Evolutionary conservation across 2,329 filamentous ascomycete genomes (phyloP), one percentile per base, ranked within the genome.

Genomic region (Chaetomium strumarium): DNA sequence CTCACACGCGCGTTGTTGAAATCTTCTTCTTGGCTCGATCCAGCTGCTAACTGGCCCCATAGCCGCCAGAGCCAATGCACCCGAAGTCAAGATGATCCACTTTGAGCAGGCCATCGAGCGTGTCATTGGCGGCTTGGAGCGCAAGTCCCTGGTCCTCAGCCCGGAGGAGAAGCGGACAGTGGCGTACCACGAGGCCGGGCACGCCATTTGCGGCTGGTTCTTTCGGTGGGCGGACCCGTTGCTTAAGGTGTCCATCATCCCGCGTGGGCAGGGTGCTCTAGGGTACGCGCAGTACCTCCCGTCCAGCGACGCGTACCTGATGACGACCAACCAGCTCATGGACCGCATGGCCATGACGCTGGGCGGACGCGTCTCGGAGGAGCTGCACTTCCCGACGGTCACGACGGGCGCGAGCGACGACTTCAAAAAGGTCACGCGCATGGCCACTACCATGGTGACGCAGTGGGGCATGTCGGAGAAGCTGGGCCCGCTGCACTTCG

Each of bases 331-430:
- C 67, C 93, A 99, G 72, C 78, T 99, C 39, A 96, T 97, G 89
- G 93, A 99, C 70, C 90, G 93, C 62, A 99, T 99, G 93, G 93
- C 93, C 59, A 99, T 99, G 93, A 96, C 92, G 2, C 84, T 99
- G 51, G 93, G 91, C 62, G 93, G 93, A 1, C 90, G 93, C 60
- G 88, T 99, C 20, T 93, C 87, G 17, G 93, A 99, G 72, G 93
- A 99, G 71, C 75, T 99, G 8, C 92, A 99, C 73, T 99, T 99
- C 72, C 86, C 93, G 33, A 95, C 90, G 0, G 93, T 99, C 17
- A 99, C 93, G 1, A 93, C 88, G 43, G 93, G 93, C 52, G 93
- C 92, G 17, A 91, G 85, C 49, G 93, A 97, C 68, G 93, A 99
- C 68, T 99, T 99, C 80, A 92, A 93, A 72, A 99, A 99, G 74